These are phyloP conservation scores for Triticum timopheevii DNA, from an alignment of 176 grass and related monocot genomes.

Conservation along the genomic window DNA sequence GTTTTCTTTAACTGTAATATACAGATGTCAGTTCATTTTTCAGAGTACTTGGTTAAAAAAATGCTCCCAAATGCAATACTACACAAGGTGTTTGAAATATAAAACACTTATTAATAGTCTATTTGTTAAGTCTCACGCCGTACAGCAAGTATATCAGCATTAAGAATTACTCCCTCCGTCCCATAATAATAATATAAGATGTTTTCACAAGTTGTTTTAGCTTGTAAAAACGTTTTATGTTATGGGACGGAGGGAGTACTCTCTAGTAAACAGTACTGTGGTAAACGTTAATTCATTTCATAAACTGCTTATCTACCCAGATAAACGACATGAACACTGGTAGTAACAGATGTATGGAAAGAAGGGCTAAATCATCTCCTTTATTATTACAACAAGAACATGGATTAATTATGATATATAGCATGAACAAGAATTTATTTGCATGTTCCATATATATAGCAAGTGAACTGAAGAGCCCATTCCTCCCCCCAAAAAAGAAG, in stretches of 20 bases:
- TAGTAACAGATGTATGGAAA: not conserved
- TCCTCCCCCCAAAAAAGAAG: slow-evolving; percentile 24
- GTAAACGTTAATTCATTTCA: not conserved
- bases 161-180: no score
- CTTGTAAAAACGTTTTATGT: no score
- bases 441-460: slow-evolving; percentile 24
- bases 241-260: not conserved
- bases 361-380: not conserved
- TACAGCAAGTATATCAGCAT: no score
- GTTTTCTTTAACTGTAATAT: no score
- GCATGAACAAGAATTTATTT: slow-evolving; percentile 28
- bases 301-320: not conserved
- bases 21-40: no score
- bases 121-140: no score
- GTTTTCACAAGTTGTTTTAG: no score
- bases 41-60: no score
- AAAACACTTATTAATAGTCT: no score
- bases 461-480: slow-evolving; percentile 23
- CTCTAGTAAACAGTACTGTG: not conserved
- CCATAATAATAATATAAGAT: no score
- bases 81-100: no score
- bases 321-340: not conserved
- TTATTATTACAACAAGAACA: slow-evolving; percentile 3
- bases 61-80: no score
- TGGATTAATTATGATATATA: slow-evolving; percentile 39